Conservation (phyloP, 805 yeast genomes). For the Suhomyces faveliae region DNA sequence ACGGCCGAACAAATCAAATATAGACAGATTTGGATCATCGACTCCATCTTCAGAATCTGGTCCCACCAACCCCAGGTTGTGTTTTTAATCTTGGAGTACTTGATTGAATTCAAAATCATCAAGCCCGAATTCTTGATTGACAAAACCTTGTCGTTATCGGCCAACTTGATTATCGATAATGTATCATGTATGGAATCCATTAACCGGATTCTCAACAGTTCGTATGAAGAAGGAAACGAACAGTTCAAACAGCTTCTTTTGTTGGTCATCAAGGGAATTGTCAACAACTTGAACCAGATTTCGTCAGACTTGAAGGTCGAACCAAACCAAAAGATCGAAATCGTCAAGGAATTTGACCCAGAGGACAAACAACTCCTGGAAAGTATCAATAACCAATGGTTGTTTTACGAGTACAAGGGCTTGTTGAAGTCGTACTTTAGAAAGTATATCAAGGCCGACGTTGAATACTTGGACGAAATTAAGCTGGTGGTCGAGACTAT, state of each 20-base stretch:
- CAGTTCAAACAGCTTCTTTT: slow-evolving; percentile 19
- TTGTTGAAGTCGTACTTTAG: slow-evolving; percentile 40
- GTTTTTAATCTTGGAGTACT: slow-evolving; percentile 41
- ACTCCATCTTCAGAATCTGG: slow-evolving; percentile 43
- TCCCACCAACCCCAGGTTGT: slow-evolving; percentile 45
- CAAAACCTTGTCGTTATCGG: slow-evolving; percentile 24
- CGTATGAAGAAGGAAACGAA: slow-evolving; percentile 6
- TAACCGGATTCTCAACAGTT: slow-evolving; percentile 30
- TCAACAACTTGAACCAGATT: slow-evolving; percentile 30
- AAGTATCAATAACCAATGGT: slow-evolving; percentile 39
- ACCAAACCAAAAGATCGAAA: slow-evolving; percentile 19
- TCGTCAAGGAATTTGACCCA: slow-evolving; percentile 26
- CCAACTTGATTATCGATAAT: slow-evolving; percentile 38
- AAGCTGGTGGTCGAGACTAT: slow-evolving; percentile 16
- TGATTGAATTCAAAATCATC: slow-evolving; percentile 39
- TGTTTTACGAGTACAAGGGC: slow-evolving; percentile 42
- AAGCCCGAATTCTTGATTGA: slow-evolving; percentile 27
- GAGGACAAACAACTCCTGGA: slow-evolving; percentile 23
- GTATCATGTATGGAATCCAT: slow-evolving; percentile 45
- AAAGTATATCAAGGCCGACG: slow-evolving; percentile 21
- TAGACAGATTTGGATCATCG: slow-evolving; percentile 38
- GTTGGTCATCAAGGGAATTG: slow-evolving; percentile 25
- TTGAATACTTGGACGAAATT: slow-evolving; percentile 16
- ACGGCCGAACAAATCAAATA: slow-evolving; percentile 21
- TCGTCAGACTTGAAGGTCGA: slow-evolving; percentile 14